Evolutionary conservation across 2,329 filamentous ascomycete species (phyloP).

Genomic region (Sporothrix curviconia): DNA sequence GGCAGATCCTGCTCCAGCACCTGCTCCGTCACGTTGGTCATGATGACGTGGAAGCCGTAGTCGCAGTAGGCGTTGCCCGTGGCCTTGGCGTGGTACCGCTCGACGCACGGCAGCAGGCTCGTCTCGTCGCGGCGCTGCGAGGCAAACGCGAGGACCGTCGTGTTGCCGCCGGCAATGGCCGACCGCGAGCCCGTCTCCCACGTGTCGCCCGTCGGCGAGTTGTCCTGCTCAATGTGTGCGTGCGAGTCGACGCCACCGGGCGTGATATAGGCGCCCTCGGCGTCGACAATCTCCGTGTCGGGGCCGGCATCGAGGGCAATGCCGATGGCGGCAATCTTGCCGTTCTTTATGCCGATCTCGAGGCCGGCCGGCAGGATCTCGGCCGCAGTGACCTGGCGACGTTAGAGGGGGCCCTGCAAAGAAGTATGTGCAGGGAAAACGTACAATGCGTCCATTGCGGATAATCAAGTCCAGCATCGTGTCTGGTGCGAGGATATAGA

Average conservation of each 20-base stretch:
- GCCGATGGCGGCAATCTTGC: constrained; percentile 40
- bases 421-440: no score
- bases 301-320: constrained; percentile 27
- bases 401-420: no score
- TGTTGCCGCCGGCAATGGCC: constrained; percentile 52
- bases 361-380: constrained; percentile 37
- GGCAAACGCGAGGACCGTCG: constrained; percentile 52
- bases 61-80: constrained; percentile 53
- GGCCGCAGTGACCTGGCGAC: constrained; percentile 39
- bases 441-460: constrained; percentile 26
- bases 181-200: constrained; percentile 41
- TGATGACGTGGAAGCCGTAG: constrained; percentile 49
- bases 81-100: constrained; percentile 62
- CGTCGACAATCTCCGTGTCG: constrained; percentile 35
- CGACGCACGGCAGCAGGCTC: constrained; percentile 57
- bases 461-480: constrained; percentile 22
- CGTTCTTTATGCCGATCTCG: constrained; percentile 41
- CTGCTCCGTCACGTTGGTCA: constrained; percentile 37
- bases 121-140: constrained; percentile 41
- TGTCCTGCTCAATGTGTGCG: constrained; percentile 32
- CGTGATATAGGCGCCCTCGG: constrained; percentile 38
- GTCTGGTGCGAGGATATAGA: neutral
- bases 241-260: constrained; percentile 34
- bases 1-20: constrained; percentile 39
- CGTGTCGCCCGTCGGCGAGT: constrained; percentile 27